A percentile compares a stretch with the other conserved stretches of the same genome.
Evolutionary conservation across 2,329 filamentous ascomycete genomes (phyloP).

Genomic region (Lecanoromycetidae sp.): DNA sequence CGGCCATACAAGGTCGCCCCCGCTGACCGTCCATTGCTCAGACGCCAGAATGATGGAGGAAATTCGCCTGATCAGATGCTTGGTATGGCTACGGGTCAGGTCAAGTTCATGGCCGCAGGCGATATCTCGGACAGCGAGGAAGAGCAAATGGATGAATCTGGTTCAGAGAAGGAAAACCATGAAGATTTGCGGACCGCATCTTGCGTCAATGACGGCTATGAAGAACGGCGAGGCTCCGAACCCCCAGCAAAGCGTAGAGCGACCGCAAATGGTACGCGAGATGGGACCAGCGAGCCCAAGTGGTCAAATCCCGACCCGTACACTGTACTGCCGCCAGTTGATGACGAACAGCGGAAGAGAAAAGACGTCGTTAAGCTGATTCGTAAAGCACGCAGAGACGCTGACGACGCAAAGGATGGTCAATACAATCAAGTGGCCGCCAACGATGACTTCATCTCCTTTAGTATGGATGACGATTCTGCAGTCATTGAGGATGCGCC

Average conservation of each 20-base stretch:
- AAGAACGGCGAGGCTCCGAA: no score
- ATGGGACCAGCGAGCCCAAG: constrained; percentile 41
- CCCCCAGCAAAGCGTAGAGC: constrained; percentile 16
- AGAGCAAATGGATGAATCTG: constrained; percentile 21
- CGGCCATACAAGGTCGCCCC: no score
- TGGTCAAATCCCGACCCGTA: constrained; percentile 98
- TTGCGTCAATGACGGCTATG: no score
- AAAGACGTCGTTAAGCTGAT: constrained; percentile 84
- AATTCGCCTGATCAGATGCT: constrained; percentile 15
- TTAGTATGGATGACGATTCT: constrained; percentile 50
- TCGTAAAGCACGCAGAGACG: constrained; percentile 67
- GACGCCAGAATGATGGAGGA: constrained; percentile 2
- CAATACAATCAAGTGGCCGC: constrained; percentile 43
- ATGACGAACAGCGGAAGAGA: constrained; percentile 61
- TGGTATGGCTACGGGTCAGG: constrained; percentile 14
- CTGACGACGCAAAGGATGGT: constrained; percentile 34
- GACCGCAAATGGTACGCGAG: background rate
- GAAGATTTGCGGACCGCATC: no score
- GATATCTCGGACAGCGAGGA: constrained; percentile 21
- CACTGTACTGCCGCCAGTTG: constrained; percentile 68
- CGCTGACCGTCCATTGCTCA: constrained; percentile 11
- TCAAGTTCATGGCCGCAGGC: constrained; percentile 15
- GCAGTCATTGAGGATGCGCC: constrained; percentile 18
- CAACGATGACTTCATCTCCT: constrained; percentile 80
- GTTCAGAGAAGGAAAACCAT: constrained; percentile 12